Evolutionary conservation across 2,329 filamentous ascomycete genomes (phyloP), one percentile per base, ranked within the genome.

Genomic region (Colletotrichum eremochloae): DNA sequence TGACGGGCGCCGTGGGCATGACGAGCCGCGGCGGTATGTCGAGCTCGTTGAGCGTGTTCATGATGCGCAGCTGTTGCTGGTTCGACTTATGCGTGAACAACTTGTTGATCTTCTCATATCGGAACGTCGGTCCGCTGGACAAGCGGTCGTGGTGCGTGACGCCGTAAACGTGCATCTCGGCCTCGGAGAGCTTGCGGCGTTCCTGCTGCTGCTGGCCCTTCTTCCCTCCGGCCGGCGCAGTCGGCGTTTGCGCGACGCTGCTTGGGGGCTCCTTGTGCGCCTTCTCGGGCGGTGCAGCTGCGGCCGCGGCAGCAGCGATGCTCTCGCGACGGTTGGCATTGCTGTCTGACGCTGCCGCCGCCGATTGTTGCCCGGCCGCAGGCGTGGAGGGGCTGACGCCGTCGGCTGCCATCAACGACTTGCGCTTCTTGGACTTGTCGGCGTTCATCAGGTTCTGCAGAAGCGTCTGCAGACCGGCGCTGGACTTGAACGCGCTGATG

Each of bases 391-490:
- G 85, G 68, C 84, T 87, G 40, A 81, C 81, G 38, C 85, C 87
- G 36, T 92, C 92, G 11, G 86, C 84, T 3, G 88, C 90, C 77
- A 92, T 87, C 36, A 93, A 84, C 5, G 91, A 91, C 80, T 92
- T 94, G 71, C 94, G 92, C 82, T 98, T 98, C 86, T 97, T 97
- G 74, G 91, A 91, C 81, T 96, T 95, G 81, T 98, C 96, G 65
- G 91, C 91, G 68, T 89, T 90, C 81, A 97, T 89, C 46, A 98
- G 89, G 75, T 92, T 95, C 78, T 96, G 92, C 72, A 97, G 89
- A 24, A 98, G 88, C 66, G 91, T 90, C 67, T 94, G 91, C 5
- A 99, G 85, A 9, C 94, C 94, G 74, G 91, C 87, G 66, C 93
- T 97, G 24, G 93, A 93, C 78, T 94, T 94, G 84, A 97, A 97